Evolutionary conservation across 1,139 yeast genomes (phyloP).

Genomic region (Taphrina flavorubra): DNA sequence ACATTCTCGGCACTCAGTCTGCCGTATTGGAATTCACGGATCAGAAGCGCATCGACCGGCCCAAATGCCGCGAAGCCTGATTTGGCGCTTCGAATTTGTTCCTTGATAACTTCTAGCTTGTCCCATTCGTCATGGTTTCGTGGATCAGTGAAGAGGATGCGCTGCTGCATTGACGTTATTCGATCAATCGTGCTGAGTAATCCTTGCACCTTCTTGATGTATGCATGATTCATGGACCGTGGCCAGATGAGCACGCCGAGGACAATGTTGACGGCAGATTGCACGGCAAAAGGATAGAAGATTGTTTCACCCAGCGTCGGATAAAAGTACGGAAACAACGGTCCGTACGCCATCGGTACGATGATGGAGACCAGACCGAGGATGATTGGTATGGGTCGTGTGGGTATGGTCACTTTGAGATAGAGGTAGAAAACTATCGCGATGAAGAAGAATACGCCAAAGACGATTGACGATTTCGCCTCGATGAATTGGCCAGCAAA

Average conservation of each 20-base stretch:
- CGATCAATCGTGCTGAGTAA: slow-evolving; percentile 26
- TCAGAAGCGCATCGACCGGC: slow-evolving; percentile 28
- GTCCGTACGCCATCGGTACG: slow-evolving; percentile 34
- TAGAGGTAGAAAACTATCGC: slow-evolving; percentile 33
- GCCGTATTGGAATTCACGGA: slow-evolving; percentile 42
- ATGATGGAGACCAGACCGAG: slow-evolving; percentile 35
- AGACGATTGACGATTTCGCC: slow-evolving; percentile 38
- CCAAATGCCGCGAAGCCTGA: slow-evolving; percentile 38
- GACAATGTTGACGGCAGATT: slow-evolving; percentile 39
- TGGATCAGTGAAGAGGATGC: slow-evolving; percentile 38
- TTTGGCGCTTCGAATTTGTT: slow-evolving; percentile 21
- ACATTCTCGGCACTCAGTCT: slow-evolving; percentile 41
- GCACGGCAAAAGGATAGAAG: slow-evolving; percentile 35
- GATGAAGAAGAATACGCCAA: slow-evolving; percentile 32
- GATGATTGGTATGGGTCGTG: slow-evolving; percentile 23
- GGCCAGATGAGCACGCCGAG: slow-evolving; percentile 42
- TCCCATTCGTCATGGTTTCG: slow-evolving; percentile 32
- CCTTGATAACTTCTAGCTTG: slow-evolving; percentile 32
- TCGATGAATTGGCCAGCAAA: slow-evolving; percentile 42
- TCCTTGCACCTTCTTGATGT: slow-evolving; percentile 22
- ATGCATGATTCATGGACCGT: slow-evolving; percentile 41
- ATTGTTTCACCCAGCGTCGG: slow-evolving; percentile 36
- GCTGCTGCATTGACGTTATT: slow-evolving; percentile 28
- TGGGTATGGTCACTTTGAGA: slow-evolving; percentile 38
- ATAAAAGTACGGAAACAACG: slow-evolving; percentile 42